Evolutionary conservation across 2,329 filamentous ascomycete species (phyloP).

Genomic region (Aspergillus ustus): DNA sequence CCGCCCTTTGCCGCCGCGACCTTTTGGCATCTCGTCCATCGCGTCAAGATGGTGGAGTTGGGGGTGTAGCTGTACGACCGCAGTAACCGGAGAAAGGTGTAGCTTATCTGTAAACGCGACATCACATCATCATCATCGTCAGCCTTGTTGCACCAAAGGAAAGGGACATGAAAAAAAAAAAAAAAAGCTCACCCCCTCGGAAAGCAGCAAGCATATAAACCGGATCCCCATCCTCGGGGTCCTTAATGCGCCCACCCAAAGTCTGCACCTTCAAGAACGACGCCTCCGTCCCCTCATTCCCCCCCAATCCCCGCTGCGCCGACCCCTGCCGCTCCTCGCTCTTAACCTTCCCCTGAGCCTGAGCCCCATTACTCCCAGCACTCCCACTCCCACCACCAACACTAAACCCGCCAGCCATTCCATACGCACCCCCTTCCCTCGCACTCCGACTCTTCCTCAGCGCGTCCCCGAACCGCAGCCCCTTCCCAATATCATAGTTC

Average conservation of each 20-base stretch:
- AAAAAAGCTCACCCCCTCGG: conserved; percentile 66
- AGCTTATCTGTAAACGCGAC: conserved; percentile 67
- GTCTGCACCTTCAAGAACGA: conserved; percentile 76
- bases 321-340: conserved; percentile 12
- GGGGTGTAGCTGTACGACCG: conserved; percentile 85
- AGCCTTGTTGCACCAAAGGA: not conserved
- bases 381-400: conserved; percentile 17
- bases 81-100: conserved; percentile 81
- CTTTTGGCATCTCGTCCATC: conserved; percentile 64
- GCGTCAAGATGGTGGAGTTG: conserved; percentile 95
- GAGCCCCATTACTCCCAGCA: not conserved
- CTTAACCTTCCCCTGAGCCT: conserved; percentile 22
- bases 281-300: conserved; percentile 43
- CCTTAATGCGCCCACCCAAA: conserved; percentile 78
- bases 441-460: conserved; percentile 60
- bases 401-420: conserved; percentile 74
- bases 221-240: conserved; percentile 70
- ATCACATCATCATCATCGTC: not conserved
- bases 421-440: conserved; percentile 69
- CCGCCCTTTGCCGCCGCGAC: conserved; percentile 40
- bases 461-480: conserved; percentile 79
- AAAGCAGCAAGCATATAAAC: conserved; percentile 93
- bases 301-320: conserved; percentile 10
- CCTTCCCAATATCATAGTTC: conserved; percentile 84
- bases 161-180: not conserved